A percentile compares a stretch with the other conserved stretches of the same genome.
Evolutionary conservation across 768 basidiomycete species (phyloP).

Genomic region (Rhizopogon rudus): DNA sequence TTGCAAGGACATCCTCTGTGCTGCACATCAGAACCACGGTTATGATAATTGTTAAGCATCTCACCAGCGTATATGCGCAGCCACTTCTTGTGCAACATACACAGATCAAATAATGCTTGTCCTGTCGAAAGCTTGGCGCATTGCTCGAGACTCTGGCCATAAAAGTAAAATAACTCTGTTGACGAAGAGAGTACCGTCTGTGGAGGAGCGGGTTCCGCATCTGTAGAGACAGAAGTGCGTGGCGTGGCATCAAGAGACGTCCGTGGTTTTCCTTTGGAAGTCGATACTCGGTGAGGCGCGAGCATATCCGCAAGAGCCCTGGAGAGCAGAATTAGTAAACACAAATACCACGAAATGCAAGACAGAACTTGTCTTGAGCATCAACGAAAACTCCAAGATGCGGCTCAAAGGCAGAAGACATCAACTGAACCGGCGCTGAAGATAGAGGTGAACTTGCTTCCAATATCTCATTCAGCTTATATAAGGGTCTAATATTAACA

Average conservation of each 20-base stretch:
- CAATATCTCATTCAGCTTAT: slow-evolving; percentile 63
- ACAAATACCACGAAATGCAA: not conserved
- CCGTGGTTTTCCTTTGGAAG: slow-evolving; percentile 40
- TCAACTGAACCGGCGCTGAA: slow-evolving; percentile 51
- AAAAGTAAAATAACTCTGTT: slow-evolving; percentile 96
- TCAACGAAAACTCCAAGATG: slow-evolving; percentile 93
- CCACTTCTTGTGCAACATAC: slow-evolving; percentile 88
- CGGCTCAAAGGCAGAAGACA: slow-evolving; percentile 88
- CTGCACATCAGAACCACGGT: not conserved
- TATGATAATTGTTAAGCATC: not conserved
- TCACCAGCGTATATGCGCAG: slow-evolving; percentile 86
- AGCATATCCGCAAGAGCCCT: slow-evolving; percentile 92
- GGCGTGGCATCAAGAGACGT: slow-evolving; percentile 59
- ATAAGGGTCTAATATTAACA: not conserved
- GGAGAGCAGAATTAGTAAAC: not conserved
- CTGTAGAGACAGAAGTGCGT: slow-evolving; percentile 32
- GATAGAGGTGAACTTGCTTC: slow-evolving; percentile 46
- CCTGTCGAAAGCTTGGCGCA: slow-evolving; percentile 89
- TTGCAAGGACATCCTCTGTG: slow-evolving; percentile 80
- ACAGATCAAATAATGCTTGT: slow-evolving; percentile 77
- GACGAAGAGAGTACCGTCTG: slow-evolving; percentile 85
- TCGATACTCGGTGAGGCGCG: slow-evolving; percentile 62
- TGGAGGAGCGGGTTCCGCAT: slow-evolving; percentile 41
- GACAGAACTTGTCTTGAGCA: slow-evolving; percentile 88
- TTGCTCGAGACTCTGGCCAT: slow-evolving; percentile 91